A percentile compares a stretch with the other conserved stretches of the same genome.
Conservation (phyloP, 177 flowering plant species). For the Vitis hybrid region DNA sequence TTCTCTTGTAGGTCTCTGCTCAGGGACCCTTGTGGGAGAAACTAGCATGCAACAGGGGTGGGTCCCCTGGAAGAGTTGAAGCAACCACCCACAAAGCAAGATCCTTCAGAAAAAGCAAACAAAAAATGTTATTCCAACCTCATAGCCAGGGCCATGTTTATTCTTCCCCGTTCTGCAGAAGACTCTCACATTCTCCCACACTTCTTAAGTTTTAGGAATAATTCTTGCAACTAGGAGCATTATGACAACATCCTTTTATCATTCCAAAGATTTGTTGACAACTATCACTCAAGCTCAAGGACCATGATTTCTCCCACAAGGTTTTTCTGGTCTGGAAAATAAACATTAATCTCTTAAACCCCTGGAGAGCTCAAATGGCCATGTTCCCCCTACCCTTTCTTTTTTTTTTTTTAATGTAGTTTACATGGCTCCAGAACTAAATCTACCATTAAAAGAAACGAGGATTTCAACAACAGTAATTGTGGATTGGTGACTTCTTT, state of each 20-base stretch:
- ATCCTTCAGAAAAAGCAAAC: neutral
- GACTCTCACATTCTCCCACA: no score
- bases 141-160: neutral
- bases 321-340: neutral
- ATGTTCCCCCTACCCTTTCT: no score
- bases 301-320: neutral
- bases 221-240: neutral
- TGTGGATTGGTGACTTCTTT: no score
- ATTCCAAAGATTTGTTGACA: neutral
- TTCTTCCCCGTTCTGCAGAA: neutral
- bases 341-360: neutral
- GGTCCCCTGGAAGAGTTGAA: neutral
- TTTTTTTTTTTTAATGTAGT: no score
- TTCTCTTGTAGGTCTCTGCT: neutral
- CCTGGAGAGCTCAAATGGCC: no score
- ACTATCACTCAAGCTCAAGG: neutral
- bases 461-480: no score
- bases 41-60: neutral
- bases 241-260: neutral
- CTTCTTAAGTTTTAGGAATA: neutral
- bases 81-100: neutral
- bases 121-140: neutral
- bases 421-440: no score
- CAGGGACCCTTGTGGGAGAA: conserved; percentile 3
- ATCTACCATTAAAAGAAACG: no score